A percentile compares a stretch with the other conserved stretches of the same genome.
Evolutionary conservation across 2,329 filamentous ascomycete species (phyloP).

Genomic region (Trichoderma polysporum): DNA sequence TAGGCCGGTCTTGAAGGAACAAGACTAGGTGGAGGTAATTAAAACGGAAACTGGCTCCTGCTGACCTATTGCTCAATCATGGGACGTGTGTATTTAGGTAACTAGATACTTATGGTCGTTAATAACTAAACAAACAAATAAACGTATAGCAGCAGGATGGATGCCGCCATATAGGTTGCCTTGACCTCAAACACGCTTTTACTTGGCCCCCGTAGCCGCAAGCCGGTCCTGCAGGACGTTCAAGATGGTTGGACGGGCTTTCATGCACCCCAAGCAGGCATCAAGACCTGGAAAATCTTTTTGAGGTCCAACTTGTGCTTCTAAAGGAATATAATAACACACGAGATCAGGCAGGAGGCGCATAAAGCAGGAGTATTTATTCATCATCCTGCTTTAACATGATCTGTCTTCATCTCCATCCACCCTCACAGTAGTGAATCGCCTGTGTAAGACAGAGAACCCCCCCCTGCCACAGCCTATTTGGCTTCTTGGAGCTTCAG

Average conservation of each 20-base stretch:
- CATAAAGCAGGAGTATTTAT: background rate
- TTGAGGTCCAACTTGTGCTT: background rate
- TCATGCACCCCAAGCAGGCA: background rate
- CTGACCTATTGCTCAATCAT: no score
- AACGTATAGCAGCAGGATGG: background rate
- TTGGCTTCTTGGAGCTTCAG: constrained; percentile 10
- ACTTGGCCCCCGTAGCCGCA: background rate
- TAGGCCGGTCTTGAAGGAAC: background rate
- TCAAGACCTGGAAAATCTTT: background rate
- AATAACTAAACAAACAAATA: no score
- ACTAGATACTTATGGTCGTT: no score
- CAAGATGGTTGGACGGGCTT: background rate
- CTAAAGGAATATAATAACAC: background rate
- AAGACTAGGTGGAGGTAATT: background rate
- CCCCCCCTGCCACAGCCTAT: background rate
- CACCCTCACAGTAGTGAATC: background rate
- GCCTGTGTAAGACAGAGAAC: background rate
- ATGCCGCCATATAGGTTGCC: background rate
- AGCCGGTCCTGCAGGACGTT: background rate
- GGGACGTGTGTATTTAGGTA: no score
- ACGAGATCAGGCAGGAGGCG: background rate
- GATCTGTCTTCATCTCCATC: background rate
- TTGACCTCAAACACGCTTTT: background rate
- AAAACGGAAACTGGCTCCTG: no score
- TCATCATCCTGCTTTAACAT: background rate